These are phyloP conservation scores for Acephala macrosclerotiorum DNA, from an alignment of 2,329 filamentous ascomycete genomes.

Conservation along the genomic window DNA sequence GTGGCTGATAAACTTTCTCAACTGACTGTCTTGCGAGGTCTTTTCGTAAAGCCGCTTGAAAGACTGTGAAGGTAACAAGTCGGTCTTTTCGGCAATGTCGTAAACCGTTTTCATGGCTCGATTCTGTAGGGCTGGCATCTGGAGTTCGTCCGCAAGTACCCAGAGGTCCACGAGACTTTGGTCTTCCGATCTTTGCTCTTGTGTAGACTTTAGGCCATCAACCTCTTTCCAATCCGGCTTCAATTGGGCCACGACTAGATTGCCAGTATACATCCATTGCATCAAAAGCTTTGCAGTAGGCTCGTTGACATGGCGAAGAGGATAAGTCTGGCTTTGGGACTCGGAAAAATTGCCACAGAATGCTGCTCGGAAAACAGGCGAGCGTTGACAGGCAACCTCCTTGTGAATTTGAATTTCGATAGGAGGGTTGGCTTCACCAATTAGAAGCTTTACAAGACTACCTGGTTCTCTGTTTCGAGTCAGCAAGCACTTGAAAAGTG, in stretches of 20 bases:
- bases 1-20: too few relatives aligned
- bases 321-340: not conserved
- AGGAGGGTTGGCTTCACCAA: not conserved
- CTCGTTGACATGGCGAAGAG: not conserved
- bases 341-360: not conserved
- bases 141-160: conserved; percentile 19
- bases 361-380: not conserved
- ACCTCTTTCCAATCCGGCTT: not conserved
- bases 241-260: not conserved
- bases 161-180: conserved; percentile 8
- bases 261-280: not conserved
- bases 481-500: not conserved
- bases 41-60: too few relatives aligned
- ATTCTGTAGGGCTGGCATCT: conserved; percentile 16
- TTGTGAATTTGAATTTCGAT: not conserved
- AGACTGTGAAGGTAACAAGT: too few relatives aligned
- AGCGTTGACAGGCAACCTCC: not conserved
- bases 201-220: too few relatives aligned
- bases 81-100: not conserved
- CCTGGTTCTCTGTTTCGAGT: not conserved
- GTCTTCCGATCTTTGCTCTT: too few relatives aligned
- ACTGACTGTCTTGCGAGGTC: too few relatives aligned
- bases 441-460: not conserved
- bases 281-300: not conserved
- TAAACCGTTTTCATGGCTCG: not conserved